Base-by-base conservation (phyloP, 768 basidiomycete species). In the Rhodotorula paludigena region DNA sequence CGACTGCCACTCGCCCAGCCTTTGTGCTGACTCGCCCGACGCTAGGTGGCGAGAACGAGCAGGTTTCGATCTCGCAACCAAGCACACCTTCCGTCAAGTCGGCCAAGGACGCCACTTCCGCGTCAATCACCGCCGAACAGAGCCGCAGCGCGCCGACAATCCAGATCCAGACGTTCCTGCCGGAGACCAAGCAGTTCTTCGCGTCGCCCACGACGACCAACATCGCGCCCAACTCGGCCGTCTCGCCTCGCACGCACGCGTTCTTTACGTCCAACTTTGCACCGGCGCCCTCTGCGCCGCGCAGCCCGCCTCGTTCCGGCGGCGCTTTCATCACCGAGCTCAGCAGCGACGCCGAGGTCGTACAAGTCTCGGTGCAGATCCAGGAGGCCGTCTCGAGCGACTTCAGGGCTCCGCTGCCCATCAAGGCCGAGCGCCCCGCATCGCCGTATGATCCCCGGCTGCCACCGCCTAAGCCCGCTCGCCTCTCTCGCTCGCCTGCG, bases 191-290 rank as follows among this genome's bases (percentile, higher is more conserved):
- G 9, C 0, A 4, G 3, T 63, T 68, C 62, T 60, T 54, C 53
- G 52, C 42, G 12, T 68, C 67, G 16, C 67, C 67, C 1, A 28
- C 30, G 8, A 28, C 60, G 20, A 39, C 42, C 41, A 38, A 60
- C 36, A 33, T 35, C 28, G 53, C 32, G 18, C 60, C 55, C 9
- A 52, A 44, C 33, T 57, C 62, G 25, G 67, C 67, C n/a, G 36
- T 59, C 41, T 63, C 61, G 23, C 67, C 67, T 16, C n/a, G 16
- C n/a, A 51, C 48, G 30, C 58, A 59, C 16, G 53, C 61, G 10
- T 68, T 68, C 62, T 68, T 68, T 52, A 32, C 28, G 11, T 39
- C 36, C 21, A 32, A 36, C 48, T 62, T 55, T 14, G 14, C 35
- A n/a, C n/a, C n/a, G n/a, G n/a, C n/a, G 4, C 25, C 18, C 32